phyloP scores from a whole-genome alignment of 2,329 filamentous ascomycete genomes.

The Stylonectria norvegica region DNA sequence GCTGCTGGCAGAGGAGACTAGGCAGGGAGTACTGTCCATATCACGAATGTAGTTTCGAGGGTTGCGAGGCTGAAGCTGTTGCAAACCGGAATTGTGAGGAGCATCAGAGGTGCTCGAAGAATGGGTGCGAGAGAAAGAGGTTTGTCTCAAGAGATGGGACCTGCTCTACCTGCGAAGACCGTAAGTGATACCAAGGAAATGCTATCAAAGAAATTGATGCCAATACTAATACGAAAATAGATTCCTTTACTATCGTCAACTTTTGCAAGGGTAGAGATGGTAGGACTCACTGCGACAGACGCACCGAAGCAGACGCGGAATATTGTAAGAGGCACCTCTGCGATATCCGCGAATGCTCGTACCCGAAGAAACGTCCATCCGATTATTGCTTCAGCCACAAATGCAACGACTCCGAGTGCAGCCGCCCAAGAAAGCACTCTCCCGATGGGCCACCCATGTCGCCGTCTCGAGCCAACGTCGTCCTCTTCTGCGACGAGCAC shows the following conservation, averaged over 20 bases:
- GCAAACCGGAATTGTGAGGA: slow-evolving; percentile 20
- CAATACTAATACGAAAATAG: slow-evolving; percentile 7
- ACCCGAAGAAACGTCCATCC: slow-evolving; percentile 10
- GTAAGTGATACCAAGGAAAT: slow-evolving; percentile 16
- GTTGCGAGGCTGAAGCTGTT: slow-evolving; percentile 21
- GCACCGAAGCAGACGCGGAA: slow-evolving; percentile 6
- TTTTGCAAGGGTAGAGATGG: slow-evolving; percentile 9
- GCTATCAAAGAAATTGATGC: background rate
- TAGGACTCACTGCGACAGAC: slow-evolving; percentile 11
- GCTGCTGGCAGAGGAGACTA: slow-evolving; percentile 20
- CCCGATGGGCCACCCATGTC: background rate
- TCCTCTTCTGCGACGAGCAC: slow-evolving; percentile 20
- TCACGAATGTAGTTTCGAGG: slow-evolving; percentile 27
- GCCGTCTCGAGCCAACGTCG: background rate
- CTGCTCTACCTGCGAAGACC: slow-evolving; percentile 19
- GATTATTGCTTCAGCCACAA: slow-evolving; percentile 20
- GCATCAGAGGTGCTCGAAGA: slow-evolving; percentile 16
- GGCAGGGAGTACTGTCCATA: slow-evolving; percentile 21
- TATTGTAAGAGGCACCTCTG: slow-evolving; percentile 25
- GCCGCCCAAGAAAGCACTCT: slow-evolving; percentile 6
- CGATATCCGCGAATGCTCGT: slow-evolving; percentile 18
- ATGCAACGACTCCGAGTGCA: slow-evolving; percentile 15
- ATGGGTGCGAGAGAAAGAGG: slow-evolving; percentile 8
- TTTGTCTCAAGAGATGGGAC: slow-evolving; percentile 11
- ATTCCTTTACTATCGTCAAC: slow-evolving; percentile 6